Conservation (phyloP, 1,284 basidiomycete genomes). For the Hypsizygus ulmarius region DNA sequence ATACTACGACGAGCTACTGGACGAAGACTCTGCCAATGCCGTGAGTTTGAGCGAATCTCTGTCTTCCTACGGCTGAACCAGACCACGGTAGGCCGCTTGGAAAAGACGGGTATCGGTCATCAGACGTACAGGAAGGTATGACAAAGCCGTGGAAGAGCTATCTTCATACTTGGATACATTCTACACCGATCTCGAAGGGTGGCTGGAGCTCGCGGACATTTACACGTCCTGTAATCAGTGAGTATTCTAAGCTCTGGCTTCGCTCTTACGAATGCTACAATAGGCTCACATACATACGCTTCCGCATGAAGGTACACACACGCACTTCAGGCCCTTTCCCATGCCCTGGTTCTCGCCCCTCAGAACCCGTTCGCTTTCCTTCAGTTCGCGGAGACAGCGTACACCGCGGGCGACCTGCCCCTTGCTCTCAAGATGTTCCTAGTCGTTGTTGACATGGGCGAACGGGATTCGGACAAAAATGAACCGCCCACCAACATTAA, state of each 20-base stretch:
- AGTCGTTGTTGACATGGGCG: conserved; percentile 80
- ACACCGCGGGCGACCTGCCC: conserved; percentile 71
- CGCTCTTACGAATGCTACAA: not conserved
- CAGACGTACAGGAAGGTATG: conserved; percentile 55
- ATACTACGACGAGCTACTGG: conserved; percentile 70
- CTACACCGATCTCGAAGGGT: conserved; percentile 89
- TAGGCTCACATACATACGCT: not conserved
- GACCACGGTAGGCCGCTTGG: conserved; percentile 62
- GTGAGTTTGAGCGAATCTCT: conserved; percentile 45
- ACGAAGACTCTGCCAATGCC: conserved; percentile 70
- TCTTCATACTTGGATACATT: conserved; percentile 86
- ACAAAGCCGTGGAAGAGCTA: conserved; percentile 74
- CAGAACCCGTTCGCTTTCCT: conserved; percentile 84
- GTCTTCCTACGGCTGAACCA: not conserved
- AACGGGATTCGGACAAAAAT: conserved; percentile 51
- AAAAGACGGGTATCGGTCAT: conserved; percentile 81
- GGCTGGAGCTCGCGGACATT: conserved; percentile 91
- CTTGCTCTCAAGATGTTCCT: conserved; percentile 85
- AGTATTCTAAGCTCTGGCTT: conserved; percentile 25
- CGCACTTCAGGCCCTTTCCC: conserved; percentile 74
- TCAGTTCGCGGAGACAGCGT: conserved; percentile 85
- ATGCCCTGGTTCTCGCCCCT: conserved; percentile 78
- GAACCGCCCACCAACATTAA: conserved; percentile 55
- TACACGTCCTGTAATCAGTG: conserved; percentile 81
- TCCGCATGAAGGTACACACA: conserved; percentile 51